Evolutionary conservation across 495 filamentous ascomycete species (phyloP).

Genomic region (Bathelium albidoporum): DNA sequence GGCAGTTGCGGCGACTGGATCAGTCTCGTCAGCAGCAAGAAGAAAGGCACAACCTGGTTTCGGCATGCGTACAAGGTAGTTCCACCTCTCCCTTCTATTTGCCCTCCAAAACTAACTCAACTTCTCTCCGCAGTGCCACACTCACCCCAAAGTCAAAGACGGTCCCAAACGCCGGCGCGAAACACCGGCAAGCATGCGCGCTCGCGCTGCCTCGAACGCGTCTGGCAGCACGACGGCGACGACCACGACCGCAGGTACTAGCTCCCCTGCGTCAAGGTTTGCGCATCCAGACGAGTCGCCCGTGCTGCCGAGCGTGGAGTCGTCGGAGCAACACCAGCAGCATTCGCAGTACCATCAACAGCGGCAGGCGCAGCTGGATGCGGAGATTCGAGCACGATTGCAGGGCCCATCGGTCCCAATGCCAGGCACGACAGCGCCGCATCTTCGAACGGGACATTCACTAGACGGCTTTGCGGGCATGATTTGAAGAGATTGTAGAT

Average conservation of each 20-base stretch:
- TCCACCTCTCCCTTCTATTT: neutral
- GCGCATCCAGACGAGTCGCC: neutral
- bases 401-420: neutral
- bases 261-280: conserved; percentile 17
- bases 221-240: conserved; percentile 5
- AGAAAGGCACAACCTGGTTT: conserved; percentile 70
- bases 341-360: too few relatives aligned
- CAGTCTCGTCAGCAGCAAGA: conserved; percentile 68
- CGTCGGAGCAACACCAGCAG: too few relatives aligned
- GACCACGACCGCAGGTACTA: conserved; percentile 3
- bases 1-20: conserved; percentile 72
- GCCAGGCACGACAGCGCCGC: neutral
- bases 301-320: too few relatives aligned
- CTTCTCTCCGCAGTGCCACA: conserved; percentile 51
- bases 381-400: neutral
- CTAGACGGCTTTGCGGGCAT: conserved; percentile 3
- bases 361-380: neutral
- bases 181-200: conserved; percentile 38
- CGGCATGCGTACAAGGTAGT: conserved; percentile 70
- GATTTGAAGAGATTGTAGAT: conserved; percentile 6
- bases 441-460: neutral
- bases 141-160: conserved; percentile 64
- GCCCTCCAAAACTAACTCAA: conserved; percentile 21
- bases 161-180: conserved; percentile 60
- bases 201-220: conserved; percentile 22